Evolutionary conservation across 2,329 filamentous ascomycete species (phyloP), one percentile per base, ranked within the genome.

Genomic region (Didymella lethalis): DNA sequence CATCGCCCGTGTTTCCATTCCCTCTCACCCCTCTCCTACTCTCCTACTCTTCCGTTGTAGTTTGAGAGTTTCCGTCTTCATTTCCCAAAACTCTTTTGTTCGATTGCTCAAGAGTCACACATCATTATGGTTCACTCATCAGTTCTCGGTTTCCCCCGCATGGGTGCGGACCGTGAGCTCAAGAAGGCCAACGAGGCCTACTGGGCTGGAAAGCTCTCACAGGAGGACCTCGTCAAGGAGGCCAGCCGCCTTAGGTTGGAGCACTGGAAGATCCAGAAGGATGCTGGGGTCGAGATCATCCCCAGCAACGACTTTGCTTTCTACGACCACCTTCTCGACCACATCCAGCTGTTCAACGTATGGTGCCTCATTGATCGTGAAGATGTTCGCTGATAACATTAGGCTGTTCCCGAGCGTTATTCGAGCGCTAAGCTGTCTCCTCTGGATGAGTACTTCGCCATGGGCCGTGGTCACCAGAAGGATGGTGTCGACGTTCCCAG

Each of bases 121-220:
- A 63, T 66, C 70, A 70, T 59, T 59, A 83, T 83, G 82, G 82
- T 83, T 57, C 79, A 82, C 68, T 83, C 82, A 68, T 86, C 95
- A 72, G 86, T 99, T 81, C 90, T 99, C 81, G 95, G 95, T 84
- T 99, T 99, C 88, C 95, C 95, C 81, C 94, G 95, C 79, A 97
- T 98, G 92, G 95, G 95, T 83, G 91, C 87, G 76, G 91, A 96
- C 84, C 93, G 95, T 89, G 95, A 99, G 87, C 89, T 99, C 80
- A 99, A 99, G 90, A 99, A 99, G 89, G 95, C 95, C 78, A 99
- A 93, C 71, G 95, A 99, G 84, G 92, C 94, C 80, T 99, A 90
- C 84, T 99, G 95, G 95, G 90, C 84, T 76, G 94, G 90, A 81
- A 99, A 98, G 86, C 85, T 97, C 80, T 93, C 92, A 66, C 92